These are phyloP conservation scores for Salvia hispanica DNA, from an alignment of 257 asterid species.

Conservation along the genomic window DNA sequence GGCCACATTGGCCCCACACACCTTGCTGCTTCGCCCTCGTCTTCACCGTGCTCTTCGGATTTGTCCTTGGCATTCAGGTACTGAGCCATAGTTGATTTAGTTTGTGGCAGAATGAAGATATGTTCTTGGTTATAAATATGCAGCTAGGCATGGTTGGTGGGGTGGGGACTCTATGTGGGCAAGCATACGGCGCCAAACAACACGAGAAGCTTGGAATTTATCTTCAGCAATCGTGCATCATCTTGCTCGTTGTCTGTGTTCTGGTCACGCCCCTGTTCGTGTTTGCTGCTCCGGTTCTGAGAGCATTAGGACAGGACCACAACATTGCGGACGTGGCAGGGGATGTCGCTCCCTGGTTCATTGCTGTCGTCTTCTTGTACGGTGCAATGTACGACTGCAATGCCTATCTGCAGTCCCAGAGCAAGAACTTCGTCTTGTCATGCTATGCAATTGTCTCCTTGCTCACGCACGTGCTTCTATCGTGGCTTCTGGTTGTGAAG, in stretches of 20 bases:
- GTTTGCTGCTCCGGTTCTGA: constrained; percentile 51
- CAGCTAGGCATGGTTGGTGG: neutral
- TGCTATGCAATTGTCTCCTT: constrained; percentile 50
- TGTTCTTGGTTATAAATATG: too few relatives aligned
- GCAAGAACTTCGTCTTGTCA: constrained; percentile 64
- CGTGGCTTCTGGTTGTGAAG: too few relatives aligned
- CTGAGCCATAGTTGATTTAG: too few relatives aligned
- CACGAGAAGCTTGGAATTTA: neutral
- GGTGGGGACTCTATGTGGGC: neutral
- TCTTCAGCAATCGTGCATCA: neutral
- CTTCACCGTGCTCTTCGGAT: constrained; percentile 35
- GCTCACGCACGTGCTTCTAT: constrained; percentile 39
- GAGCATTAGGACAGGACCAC: constrained; percentile 58
- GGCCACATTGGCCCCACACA: constrained; percentile 59
- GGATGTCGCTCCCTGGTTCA: constrained; percentile 23
- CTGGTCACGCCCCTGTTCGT: constrained; percentile 35
- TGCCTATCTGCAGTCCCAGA: constrained; percentile 66
- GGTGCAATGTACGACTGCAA: constrained; percentile 61
- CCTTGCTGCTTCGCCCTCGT: constrained; percentile 57
- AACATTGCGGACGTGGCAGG: constrained; percentile 31
- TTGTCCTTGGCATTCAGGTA: constrained; percentile 45
- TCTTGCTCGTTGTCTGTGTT: constrained; percentile 24
- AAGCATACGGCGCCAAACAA: neutral
- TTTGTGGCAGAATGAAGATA: too few relatives aligned
- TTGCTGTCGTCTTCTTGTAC: constrained; percentile 52